A percentile compares a stretch with the other conserved stretches of the same genome.
Evolutionary conservation across 1,284 basidiomycete genomes (phyloP).

Genomic region (Phlebopus sp.): DNA sequence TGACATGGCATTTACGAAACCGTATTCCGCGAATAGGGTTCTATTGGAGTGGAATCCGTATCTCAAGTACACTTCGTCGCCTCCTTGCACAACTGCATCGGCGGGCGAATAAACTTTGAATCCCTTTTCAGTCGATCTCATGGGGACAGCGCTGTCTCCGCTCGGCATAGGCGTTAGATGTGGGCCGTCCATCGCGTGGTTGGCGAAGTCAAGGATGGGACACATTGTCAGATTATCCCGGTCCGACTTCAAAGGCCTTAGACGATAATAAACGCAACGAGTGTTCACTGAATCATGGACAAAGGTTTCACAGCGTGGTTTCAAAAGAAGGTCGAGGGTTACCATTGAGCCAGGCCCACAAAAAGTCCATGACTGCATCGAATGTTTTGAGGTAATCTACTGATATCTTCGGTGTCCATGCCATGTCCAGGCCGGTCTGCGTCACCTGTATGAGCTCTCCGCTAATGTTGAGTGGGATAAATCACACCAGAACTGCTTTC

Average conservation of each 20-base stretch:
- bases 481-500: constrained; percentile 45
- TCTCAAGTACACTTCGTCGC: constrained; percentile 67
- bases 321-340: constrained; percentile 30
- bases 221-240: constrained; percentile 80
- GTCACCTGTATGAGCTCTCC: constrained; percentile 6
- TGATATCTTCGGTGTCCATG: not conserved
- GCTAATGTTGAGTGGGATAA: not conserved
- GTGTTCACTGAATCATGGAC: constrained; percentile 70
- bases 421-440: constrained; percentile 11
- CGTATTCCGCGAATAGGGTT: constrained; percentile 80
- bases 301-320: constrained; percentile 11
- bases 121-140: constrained; percentile 38
- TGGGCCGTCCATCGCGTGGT: constrained; percentile 52
- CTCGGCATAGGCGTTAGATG: constrained; percentile 43
- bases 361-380: constrained; percentile 33
- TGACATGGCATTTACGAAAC: constrained; percentile 56
- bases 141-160: constrained; percentile 37
- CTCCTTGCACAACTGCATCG: constrained; percentile 38
- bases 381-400: constrained; percentile 14
- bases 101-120: constrained; percentile 56
- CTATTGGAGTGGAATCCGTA: constrained; percentile 78
- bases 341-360: constrained; percentile 90
- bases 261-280: constrained; percentile 74
- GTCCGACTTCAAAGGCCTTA: constrained; percentile 52
- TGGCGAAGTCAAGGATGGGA: constrained; percentile 84